Percentiles rank a stretch among this genome's conserved stretches.
These are phyloP conservation scores for Auricularia sp. DNA, from an alignment of 768 basidiomycete species.

Conservation along the genomic window DNA sequence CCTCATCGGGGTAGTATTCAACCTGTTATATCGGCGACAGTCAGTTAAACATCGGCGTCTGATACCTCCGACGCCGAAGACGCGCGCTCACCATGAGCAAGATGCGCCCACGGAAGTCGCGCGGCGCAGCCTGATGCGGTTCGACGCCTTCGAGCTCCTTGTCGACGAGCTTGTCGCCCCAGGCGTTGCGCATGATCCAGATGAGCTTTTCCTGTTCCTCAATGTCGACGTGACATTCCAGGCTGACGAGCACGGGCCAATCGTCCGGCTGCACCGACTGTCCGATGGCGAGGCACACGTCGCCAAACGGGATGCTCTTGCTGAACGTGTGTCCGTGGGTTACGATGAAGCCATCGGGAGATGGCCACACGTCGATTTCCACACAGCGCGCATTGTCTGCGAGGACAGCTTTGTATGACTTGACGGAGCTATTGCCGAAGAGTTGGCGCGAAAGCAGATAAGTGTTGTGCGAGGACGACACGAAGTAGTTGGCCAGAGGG, in stretches of 20 bases:
- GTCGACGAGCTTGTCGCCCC: constrained; percentile 43
- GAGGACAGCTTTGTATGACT: constrained; percentile 46
- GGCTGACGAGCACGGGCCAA: constrained; percentile 50
- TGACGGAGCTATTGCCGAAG: constrained; percentile 41
- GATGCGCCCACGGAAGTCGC: constrained; percentile 41
- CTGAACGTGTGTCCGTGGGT: constrained; percentile 54
- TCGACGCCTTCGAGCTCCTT: constrained; percentile 27
- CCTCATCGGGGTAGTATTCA: constrained; percentile 11
- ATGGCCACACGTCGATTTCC: constrained; percentile 62
- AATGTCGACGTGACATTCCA: constrained; percentile 52
- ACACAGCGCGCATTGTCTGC: constrained; percentile 43
- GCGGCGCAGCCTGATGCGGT: constrained; percentile 31
- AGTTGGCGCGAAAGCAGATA: constrained; percentile 52
- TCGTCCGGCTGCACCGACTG: constrained; percentile 25
- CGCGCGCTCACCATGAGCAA: constrained; percentile 40
- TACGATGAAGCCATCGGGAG: constrained; percentile 30
- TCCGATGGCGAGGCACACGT: constrained; percentile 44
- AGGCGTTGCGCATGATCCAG: constrained; percentile 36
- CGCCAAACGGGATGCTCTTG: constrained; percentile 38
- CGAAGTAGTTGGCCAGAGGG: constrained; percentile 46
- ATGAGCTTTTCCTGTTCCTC: constrained; percentile 45
- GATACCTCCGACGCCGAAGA: background rate
- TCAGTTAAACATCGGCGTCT: background rate
- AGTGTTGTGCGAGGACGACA: constrained; percentile 58
- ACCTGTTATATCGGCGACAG: constrained; percentile 3